Evolutionary conservation across 768 basidiomycete species (phyloP).

Genomic region (Amanita exitialis): DNA sequence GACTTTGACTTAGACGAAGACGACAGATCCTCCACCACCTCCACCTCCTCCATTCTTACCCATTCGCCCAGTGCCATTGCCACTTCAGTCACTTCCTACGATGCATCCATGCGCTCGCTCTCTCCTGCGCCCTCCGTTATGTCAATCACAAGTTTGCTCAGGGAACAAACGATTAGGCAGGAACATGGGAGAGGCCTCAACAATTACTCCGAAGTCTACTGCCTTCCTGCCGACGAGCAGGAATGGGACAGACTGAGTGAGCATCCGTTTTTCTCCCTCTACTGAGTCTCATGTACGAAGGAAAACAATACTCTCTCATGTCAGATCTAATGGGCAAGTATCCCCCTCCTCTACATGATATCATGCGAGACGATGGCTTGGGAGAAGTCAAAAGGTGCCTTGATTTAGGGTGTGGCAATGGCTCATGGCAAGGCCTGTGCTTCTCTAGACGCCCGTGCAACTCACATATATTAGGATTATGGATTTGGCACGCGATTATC

Average conservation of each 20-base stretch:
- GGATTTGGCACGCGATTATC: conserved; percentile 65
- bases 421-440: conserved; percentile 46
- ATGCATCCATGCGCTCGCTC: conserved; percentile 47
- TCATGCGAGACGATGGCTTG: conserved; percentile 50
- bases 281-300: conserved; percentile 23
- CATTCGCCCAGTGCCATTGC: conserved; percentile 25
- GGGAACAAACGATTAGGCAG: conserved; percentile 45
- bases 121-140: conserved; percentile 64
- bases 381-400: conserved; percentile 48
- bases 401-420: conserved; percentile 76
- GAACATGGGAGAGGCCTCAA: conserved; percentile 66
- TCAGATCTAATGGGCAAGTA: conserved; percentile 59
- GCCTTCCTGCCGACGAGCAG: conserved; percentile 70
- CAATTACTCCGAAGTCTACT: conserved; percentile 73
- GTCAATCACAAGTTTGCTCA: conserved; percentile 57
- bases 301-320: conserved; percentile 60
- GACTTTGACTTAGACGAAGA: conserved; percentile 29
- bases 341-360: conserved; percentile 41
- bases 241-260: conserved; percentile 61
- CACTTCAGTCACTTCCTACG: conserved; percentile 47
- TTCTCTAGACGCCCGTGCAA: not conserved
- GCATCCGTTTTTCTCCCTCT: conserved; percentile 12
- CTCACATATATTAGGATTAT: conserved; percentile 44
- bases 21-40: conserved; percentile 33
- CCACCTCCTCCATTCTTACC: conserved; percentile 30